Evolutionary conservation across 139 green algal genomes (phyloP), one percentile per base, ranked within the genome.

Genomic region (Protoeuglena noctilucae): DNA sequence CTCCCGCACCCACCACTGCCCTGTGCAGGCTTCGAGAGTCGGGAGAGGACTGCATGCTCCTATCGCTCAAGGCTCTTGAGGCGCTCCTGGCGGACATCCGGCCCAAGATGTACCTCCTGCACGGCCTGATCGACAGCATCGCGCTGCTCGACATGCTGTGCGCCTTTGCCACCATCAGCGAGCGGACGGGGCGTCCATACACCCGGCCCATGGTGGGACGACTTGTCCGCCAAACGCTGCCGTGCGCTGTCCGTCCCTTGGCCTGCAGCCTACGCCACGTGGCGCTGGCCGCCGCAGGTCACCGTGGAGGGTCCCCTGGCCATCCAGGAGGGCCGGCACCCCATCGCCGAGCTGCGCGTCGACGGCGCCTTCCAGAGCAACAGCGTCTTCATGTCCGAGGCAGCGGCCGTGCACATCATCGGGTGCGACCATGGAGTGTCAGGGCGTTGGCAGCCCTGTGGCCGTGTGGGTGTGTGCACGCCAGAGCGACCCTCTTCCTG

Each of bases 121-220:
- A 78, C 62, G 62, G 71, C 7, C 59, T 93, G 28, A 56, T 83
- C 30, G 84, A 95, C 62, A 65, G 41, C 41, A 21, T 94, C 4
- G 70, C 77, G 1, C 66, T 95, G 57, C 62, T 89, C 28, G 86
- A 95, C 57, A 71, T 94, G 76, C 67, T 92, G 61, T 41, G 60
- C 1, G 60, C 64, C 26, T 84, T 94, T 56, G 73, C 74, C 2
- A 46, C 51, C 3, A 51, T 75, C 19, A 58, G 69, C 26, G 54
- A 27, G 47, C 60, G 54, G 46, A 21, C 41, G 2, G 12, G 16
- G 4, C 26, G 57, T 2, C 53, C 51, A n/a, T 86, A 68, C 31
- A 57, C 68, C n/a, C 62, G 72, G n/a, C 71, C 71, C 16, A 43
- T 55, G 34, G 45, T 80, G n/a, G 60, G 46, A 40, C 7, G 4